phyloP scores from a whole-genome alignment of 192 early-diverging fungal genomes.

The Glomus cerebriforme region DNA sequence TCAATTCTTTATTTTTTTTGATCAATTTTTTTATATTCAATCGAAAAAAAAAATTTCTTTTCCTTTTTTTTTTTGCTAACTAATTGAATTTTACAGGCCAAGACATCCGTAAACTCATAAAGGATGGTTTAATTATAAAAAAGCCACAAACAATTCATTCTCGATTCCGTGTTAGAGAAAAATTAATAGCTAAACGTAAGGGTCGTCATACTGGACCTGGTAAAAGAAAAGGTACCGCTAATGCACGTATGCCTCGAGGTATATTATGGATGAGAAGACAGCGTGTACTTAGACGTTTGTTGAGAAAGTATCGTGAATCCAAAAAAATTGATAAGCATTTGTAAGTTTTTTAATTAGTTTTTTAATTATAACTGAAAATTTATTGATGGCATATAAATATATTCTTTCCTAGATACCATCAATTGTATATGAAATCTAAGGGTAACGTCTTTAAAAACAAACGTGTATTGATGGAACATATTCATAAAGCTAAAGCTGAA shows the following conservation, averaged over 20 bases:
- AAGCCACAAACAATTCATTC: slow-evolving; percentile 88
- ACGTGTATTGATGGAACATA: slow-evolving; percentile 99
- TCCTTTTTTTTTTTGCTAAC: background rate
- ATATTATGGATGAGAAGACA: slow-evolving; percentile 98
- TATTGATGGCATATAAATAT: no score
- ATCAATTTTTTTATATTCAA: no score
- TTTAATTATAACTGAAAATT: no score
- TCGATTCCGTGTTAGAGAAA: slow-evolving; percentile 91
- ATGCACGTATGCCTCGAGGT: slow-evolving; percentile 95
- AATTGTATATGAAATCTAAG: slow-evolving; percentile 97
- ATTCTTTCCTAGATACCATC: slow-evolving; percentile 67
- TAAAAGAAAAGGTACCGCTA: slow-evolving; percentile 93
- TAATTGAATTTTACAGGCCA: slow-evolving; percentile 57
- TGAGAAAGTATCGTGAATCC: slow-evolving; percentile 96
- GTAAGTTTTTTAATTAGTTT: slow-evolving; percentile 52
- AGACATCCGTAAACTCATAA: slow-evolving; percentile 96
- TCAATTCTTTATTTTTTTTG: no score
- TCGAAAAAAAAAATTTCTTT: no score
- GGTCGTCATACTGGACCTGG: slow-evolving; percentile 95
- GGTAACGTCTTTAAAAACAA: slow-evolving; percentile 99
- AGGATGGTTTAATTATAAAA: slow-evolving; percentile 96
- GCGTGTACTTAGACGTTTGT: slow-evolving; percentile 92
- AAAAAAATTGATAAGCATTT: slow-evolving; percentile 98
- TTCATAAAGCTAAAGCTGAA: slow-evolving; percentile 99
- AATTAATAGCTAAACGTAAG: slow-evolving; percentile 90